Conservation (phyloP, 805 yeast species). For the Komagataella populi region DNA sequence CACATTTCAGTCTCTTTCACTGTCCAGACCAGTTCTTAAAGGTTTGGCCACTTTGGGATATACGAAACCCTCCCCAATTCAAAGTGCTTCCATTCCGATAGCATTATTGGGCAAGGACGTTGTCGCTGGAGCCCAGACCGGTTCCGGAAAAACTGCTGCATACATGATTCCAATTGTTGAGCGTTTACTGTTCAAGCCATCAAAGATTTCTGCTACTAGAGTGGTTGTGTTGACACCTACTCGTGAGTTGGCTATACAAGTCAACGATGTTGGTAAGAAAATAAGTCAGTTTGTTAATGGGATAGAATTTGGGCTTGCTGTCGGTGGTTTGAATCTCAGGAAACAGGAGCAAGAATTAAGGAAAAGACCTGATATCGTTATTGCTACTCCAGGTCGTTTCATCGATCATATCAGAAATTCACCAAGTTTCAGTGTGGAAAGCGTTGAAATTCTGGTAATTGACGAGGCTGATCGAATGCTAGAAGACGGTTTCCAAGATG, state of each 20-base stretch:
- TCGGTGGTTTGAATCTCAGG: conserved; percentile 92
- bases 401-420: conserved; percentile 96
- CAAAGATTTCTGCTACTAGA: conserved; percentile 75
- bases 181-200: conserved; percentile 79
- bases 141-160: conserved; percentile 99
- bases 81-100: conserved; percentile 84
- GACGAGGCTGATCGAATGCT: conserved; percentile 99
- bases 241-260: conserved; percentile 96
- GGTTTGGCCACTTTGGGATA: conserved; percentile 76
- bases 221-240: conserved; percentile 91
- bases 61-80: conserved; percentile 86
- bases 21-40: conserved; percentile 83
- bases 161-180: conserved; percentile 93
- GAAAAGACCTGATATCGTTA: conserved; percentile 86
- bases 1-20: conserved; percentile 61
- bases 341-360: conserved; percentile 93
- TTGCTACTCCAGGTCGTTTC: conserved; percentile 98
- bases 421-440: conserved; percentile 80
- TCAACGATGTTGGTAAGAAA: conserved; percentile 82
- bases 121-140: conserved; percentile 98
- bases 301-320: conserved; percentile 85
- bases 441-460: conserved; percentile 81
- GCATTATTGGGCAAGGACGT: conserved; percentile 90
- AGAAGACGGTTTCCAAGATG: conserved; percentile 97
- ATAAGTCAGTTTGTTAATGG: conserved; percentile 66